A percentile compares a stretch with the other conserved stretches of the same genome.
Conservation (phyloP, 2,329 filamentous ascomycete genomes). For the Alternaria angustiovoidea region DNA sequence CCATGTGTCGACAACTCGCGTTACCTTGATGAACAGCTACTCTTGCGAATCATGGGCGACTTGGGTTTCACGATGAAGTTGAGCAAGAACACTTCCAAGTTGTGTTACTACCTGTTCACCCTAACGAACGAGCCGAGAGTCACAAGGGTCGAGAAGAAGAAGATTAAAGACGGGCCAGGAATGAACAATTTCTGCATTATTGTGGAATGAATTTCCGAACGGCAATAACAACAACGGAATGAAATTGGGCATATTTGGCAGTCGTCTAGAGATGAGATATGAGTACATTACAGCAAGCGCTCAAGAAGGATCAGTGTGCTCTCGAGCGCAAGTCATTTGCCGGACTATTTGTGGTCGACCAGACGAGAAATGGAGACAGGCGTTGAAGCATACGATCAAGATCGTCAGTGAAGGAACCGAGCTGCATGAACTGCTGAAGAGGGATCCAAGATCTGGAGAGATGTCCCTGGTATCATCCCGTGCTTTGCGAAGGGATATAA, state of each 20-base stretch:
- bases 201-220: slow-evolving; percentile 52
- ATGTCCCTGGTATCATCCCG: not conserved
- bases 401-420: not conserved
- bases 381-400: not conserved
- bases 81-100: slow-evolving; percentile 79
- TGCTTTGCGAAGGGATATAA: not conserved
- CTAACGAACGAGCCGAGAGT: slow-evolving; percentile 50
- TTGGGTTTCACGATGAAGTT: slow-evolving; percentile 74
- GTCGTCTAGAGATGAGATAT: not conserved
- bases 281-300: not conserved
- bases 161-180: slow-evolving; percentile 75
- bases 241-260: not conserved
- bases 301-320: not conserved
- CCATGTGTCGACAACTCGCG: slow-evolving; percentile 90
- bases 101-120: slow-evolving; percentile 90
- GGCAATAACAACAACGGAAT: not conserved
- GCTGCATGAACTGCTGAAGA: not conserved
- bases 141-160: slow-evolving; percentile 71
- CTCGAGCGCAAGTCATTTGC: not conserved
- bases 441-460: not conserved
- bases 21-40: slow-evolving; percentile 77
- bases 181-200: slow-evolving; percentile 94
- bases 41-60: slow-evolving; percentile 76
- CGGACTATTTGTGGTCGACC: not conserved
- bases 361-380: not conserved